Conservation (phyloP, 495 filamentous ascomycete genomes). For the Penicillium angulare region DNA sequence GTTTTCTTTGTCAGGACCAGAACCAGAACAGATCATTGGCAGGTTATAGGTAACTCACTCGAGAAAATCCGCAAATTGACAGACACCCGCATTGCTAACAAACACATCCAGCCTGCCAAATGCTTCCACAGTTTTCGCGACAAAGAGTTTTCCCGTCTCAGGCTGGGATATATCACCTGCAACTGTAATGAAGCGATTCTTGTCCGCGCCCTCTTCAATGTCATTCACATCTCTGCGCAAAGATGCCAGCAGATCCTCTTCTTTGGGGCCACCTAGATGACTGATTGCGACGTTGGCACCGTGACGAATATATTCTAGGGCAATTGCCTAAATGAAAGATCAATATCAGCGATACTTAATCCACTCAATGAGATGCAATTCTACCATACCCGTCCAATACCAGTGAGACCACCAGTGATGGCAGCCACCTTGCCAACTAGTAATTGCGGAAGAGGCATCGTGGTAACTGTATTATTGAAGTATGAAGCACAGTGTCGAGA, state of each 20-base stretch:
- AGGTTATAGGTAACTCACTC: conserved; percentile 40
- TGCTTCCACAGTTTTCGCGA: conserved; percentile 51
- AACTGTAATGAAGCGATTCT: conserved; percentile 52
- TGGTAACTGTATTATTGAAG: not conserved
- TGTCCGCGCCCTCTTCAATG: conserved; percentile 41
- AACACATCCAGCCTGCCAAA: conserved; percentile 74
- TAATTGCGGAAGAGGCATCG: conserved; percentile 47
- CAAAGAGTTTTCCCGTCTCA: conserved; percentile 56
- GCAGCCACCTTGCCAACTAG: conserved; percentile 68
- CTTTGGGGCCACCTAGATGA: conserved; percentile 59
- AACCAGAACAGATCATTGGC: no score
- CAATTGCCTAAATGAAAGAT: conserved; percentile 52
- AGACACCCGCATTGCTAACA: conserved; percentile 86
- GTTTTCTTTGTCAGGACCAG: no score
- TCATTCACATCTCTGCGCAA: conserved; percentile 51
- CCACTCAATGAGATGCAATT: not conserved
- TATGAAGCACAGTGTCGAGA: not conserved
- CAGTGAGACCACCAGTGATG: conserved; percentile 74
- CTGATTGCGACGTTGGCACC: conserved; percentile 69
- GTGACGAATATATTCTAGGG: conserved; percentile 67
- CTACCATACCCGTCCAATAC: conserved; percentile 60
- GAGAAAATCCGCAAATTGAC: conserved; percentile 79
- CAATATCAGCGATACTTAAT: not conserved
- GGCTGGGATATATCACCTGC: conserved; percentile 67
- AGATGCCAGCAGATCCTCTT: conserved; percentile 52